phyloP scores from a whole-genome alignment of 2,329 filamentous ascomycete genomes.

The Herpotrichia juniperi region DNA sequence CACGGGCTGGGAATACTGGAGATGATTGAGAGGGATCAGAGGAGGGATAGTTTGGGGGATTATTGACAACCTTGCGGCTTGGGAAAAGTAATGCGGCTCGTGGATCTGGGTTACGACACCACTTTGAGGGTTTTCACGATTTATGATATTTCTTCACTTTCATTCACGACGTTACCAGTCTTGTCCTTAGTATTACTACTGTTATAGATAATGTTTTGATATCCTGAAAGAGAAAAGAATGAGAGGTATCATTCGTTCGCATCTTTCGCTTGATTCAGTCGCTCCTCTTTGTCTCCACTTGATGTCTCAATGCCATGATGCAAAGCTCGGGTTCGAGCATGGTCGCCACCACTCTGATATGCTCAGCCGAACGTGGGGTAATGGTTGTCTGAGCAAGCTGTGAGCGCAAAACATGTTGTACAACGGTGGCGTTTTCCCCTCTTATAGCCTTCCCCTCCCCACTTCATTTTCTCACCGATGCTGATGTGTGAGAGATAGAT shows the following conservation, averaged over 20 bases:
- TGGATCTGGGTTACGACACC: background rate
- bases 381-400: too few relatives aligned
- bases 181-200: background rate
- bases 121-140: background rate
- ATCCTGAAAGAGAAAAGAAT: background rate
- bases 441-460: too few relatives aligned
- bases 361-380: too few relatives aligned
- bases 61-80: slow-evolving; percentile 13
- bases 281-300: background rate
- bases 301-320: too few relatives aligned
- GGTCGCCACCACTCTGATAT: too few relatives aligned
- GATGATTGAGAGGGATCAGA: slow-evolving; percentile 29
- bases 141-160: background rate
- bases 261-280: background rate
- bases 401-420: too few relatives aligned
- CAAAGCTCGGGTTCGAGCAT: too few relatives aligned
- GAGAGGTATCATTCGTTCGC: background rate
- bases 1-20: slow-evolving; percentile 19
- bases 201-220: background rate
- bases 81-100: too few relatives aligned
- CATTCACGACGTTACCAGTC: background rate
- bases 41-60: slow-evolving; percentile 11
- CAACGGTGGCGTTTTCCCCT: too few relatives aligned
- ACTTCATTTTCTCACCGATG: too few relatives aligned
- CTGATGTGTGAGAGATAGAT: too few relatives aligned